Base-by-base conservation (phyloP, 345 rosid genomes). In the Aquilaria malaccensis region DNA sequence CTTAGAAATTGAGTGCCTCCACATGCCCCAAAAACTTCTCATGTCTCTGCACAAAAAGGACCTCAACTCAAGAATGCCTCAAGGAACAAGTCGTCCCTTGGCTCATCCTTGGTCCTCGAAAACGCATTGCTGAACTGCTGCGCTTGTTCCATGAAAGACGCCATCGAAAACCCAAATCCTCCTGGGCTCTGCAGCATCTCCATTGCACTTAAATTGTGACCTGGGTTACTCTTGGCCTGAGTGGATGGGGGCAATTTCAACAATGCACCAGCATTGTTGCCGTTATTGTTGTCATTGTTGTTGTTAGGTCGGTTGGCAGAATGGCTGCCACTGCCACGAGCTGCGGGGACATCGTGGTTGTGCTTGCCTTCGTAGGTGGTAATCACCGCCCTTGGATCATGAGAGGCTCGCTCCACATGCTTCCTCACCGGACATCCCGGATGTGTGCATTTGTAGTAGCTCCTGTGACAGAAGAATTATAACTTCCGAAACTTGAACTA, bases 321-420 rank as follows among this genome's bases (percentile, higher is more conserved):
- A 62, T 74, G 76, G 73, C 69, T 61, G 65, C 85, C 85, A 49
- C 85, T 77, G 52, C 95, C 95, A 0, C 92, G 96, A 69, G 88
- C 84, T 0, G 89, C 91, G 0, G 97, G 98, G 54, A 87, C 88
- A 46, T 87, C 89, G 68, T 92, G 98, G 77, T 83, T 85, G 69
- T 92, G 98, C 68, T 92, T 92, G n/a, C 97, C 98, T 50, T 92
- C 95, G 9, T 92, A 92, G 68, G 97, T 92, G 33, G 98, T 92
- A 80, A 92, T 87, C 73, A 92, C 98, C 50, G 95, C 77, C 69
- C 89, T 77, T 0, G 75, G 68, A 67, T 92, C 97, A 51, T 87
- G 89, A 9, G 84, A 82, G 62, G 98, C 95, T 72, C 98, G 69
- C 79, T 92, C 98, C 2, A 92, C 91, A 61, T 92, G 98, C 70